Evolutionary conservation across 805 yeast genomes (phyloP), one percentile per base, ranked within the genome.

Genomic region (Yamadazyma olivae): DNA sequence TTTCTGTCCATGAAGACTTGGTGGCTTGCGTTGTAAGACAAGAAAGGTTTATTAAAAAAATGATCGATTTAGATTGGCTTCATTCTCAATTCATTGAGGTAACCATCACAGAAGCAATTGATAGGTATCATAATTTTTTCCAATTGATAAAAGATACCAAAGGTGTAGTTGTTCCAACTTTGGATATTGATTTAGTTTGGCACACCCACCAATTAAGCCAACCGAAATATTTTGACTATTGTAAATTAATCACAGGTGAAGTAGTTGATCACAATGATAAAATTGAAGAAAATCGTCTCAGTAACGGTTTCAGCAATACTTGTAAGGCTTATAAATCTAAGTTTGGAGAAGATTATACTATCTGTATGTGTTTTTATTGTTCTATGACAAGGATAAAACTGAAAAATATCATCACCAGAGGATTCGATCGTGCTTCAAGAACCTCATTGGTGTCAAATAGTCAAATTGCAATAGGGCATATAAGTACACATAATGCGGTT

Each of bases 1-100:
- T 86, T 32, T 74, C 71, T 8, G 17, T 35, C 4, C 20, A 24
- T 15, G 30, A 23, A 30, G 59, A 57, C 33, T 45, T 57, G 27
- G 61, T 55, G n/a, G 54, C 54, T 4, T 49, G 49, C 36, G 52
- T 54, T 6, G 6, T 43, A 10, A 30, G 56, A 22, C 60, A 55
- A 35, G 54, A 45, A 27, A 29, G 48, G 26, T 57, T 54, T 31
- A 49, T 50, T 7, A 44, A 35, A 9, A 44, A 53, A 28, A 51
- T 56, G 50, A 45, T 35, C 2, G 20, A 29, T 5, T n/a, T 35
- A 6, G 17, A 35, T 14, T 35, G 38, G 38, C 5, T 35, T 2
- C 10, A 13, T 8, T 30, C 33, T 4, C 16, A 19, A 8, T 30
- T 13, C 15, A 17, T 35, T 6, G 45, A 38, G 35, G 37, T 13